These are phyloP conservation scores for Arthrobotrys iridis DNA, from an alignment of 2,329 filamentous ascomycete genomes.

Conservation along the genomic window DNA sequence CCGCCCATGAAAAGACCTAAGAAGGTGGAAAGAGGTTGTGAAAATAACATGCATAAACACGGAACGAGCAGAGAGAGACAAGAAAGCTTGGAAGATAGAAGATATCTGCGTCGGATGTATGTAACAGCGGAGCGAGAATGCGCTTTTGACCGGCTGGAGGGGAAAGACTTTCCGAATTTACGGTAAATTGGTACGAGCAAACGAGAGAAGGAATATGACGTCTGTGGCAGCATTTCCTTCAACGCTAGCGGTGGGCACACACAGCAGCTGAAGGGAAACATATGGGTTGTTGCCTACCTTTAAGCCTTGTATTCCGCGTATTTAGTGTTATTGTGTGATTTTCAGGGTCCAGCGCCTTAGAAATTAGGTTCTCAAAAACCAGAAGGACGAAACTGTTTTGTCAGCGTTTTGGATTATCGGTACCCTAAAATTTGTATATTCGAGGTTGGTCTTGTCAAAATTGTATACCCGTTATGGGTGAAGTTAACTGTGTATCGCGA, in stretches of 20 bases:
- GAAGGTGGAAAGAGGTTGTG: constrained; percentile 8
- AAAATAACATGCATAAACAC: constrained; percentile 33
- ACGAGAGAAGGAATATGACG: constrained; percentile 48
- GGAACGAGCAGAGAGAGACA: constrained; percentile 12
- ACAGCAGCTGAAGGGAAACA: constrained; percentile 24
- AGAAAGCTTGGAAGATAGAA: constrained; percentile 1
- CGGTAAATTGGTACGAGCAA: constrained; percentile 42
- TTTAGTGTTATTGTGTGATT: constrained; percentile 30
- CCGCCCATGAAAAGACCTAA: constrained; percentile 5
- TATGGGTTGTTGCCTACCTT: constrained; percentile 46
- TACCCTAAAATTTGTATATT: constrained; percentile 9
- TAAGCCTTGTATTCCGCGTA: constrained; percentile 18
- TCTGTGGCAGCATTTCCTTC: constrained; percentile 50
- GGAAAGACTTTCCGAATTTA: constrained; percentile 45
- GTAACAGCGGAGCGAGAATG: constrained; percentile 27
- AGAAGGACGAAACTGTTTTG: constrained; percentile 18
- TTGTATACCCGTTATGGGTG: neutral
- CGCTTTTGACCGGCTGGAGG: constrained; percentile 35
- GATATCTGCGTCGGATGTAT: constrained; percentile 26
- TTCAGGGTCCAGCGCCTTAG: constrained; percentile 50
- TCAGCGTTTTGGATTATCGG: constrained; percentile 20
- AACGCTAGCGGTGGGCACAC: constrained; percentile 38
- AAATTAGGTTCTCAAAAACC: constrained; percentile 14
- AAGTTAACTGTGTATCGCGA: too few relatives aligned
- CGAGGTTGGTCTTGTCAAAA: neutral